Conservation (phyloP, 2,329 filamentous ascomycete genomes). For the Alternaria atra region DNA sequence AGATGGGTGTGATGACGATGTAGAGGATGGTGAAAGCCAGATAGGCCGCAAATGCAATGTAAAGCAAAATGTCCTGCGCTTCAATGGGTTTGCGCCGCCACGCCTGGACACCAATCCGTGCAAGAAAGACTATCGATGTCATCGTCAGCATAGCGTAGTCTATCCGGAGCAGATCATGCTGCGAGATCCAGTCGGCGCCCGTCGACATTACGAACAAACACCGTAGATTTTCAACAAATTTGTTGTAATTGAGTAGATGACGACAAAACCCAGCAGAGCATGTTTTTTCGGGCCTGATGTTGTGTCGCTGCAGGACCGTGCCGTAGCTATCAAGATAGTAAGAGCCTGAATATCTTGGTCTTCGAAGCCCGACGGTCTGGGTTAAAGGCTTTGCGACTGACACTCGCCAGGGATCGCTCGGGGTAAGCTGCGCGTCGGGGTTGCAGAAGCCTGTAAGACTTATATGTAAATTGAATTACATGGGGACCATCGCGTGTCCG, state of each 20-base stretch:
- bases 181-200: conserved; percentile 24
- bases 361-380: not conserved
- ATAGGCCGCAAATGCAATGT: conserved; percentile 41
- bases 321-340: conserved; percentile 2
- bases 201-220: conserved; percentile 20
- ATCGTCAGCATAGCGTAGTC: conserved; percentile 27
- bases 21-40: conserved; percentile 41
- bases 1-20: conserved; percentile 46
- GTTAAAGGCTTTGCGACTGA: not conserved
- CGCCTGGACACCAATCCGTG: conserved; percentile 19
- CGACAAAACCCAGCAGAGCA: not conserved
- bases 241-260: not conserved
- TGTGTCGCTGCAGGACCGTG: not conserved
- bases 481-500: conserved; percentile 7
- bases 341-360: not conserved
- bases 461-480: not conserved
- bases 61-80: conserved; percentile 32
- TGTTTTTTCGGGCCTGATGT: not conserved
- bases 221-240: not conserved
- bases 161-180: conserved; percentile 20
- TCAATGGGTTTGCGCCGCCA: conserved; percentile 18
- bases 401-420: not conserved
- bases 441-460: conserved; percentile 1
- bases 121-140: conserved; percentile 30
- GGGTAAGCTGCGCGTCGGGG: not conserved